These are phyloP conservation scores for Claviceps arundinis DNA, from an alignment of 2,329 filamentous ascomycete genomes.

Conservation along the genomic window DNA sequence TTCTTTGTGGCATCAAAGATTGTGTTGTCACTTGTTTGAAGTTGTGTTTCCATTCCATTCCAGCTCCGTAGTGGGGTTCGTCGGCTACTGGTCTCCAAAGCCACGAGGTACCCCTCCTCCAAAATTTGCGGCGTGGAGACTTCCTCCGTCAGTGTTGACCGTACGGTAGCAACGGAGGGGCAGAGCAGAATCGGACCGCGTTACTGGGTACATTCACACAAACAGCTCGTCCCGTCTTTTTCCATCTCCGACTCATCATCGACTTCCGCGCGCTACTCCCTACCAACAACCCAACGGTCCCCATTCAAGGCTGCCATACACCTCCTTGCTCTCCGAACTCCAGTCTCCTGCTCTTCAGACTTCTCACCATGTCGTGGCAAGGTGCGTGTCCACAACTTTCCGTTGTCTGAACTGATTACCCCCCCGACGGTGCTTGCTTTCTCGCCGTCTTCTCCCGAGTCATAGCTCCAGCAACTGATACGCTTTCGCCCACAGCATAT, in stretches of 20 bases:
- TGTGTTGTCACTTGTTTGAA: too few species aligned
- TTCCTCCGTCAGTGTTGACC: background rate
- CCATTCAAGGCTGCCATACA: slow-evolving; percentile 1
- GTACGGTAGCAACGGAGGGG: slow-evolving; percentile 2
- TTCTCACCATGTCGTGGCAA: slow-evolving; percentile 58
- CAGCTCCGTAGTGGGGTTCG: slow-evolving; percentile 2
- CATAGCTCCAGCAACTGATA: slow-evolving; percentile 7
- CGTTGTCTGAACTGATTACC: background rate
- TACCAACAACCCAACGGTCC: slow-evolving; percentile 1
- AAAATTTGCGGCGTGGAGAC: slow-evolving; percentile 8
- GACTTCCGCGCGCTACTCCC: background rate
- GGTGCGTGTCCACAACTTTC: slow-evolving; percentile 30
- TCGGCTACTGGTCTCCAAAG: background rate
- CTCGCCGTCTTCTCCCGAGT: slow-evolving; percentile 3
- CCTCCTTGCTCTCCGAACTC: background rate
- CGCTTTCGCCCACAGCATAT: slow-evolving; percentile 27
- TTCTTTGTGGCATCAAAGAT: too few species aligned
- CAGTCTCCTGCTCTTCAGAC: slow-evolving; percentile 1
- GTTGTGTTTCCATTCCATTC: too few species aligned
- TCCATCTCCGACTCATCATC: slow-evolving; percentile 1
- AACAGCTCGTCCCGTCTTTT: background rate
- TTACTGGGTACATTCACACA: slow-evolving; percentile 4
- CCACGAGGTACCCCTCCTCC: slow-evolving; percentile 8
- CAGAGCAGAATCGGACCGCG: background rate
- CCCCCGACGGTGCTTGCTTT: slow-evolving; percentile 9